These are phyloP conservation scores for Cercospora brassicicola DNA, from an alignment of 2,329 filamentous ascomycete species.

Conservation along the genomic window DNA sequence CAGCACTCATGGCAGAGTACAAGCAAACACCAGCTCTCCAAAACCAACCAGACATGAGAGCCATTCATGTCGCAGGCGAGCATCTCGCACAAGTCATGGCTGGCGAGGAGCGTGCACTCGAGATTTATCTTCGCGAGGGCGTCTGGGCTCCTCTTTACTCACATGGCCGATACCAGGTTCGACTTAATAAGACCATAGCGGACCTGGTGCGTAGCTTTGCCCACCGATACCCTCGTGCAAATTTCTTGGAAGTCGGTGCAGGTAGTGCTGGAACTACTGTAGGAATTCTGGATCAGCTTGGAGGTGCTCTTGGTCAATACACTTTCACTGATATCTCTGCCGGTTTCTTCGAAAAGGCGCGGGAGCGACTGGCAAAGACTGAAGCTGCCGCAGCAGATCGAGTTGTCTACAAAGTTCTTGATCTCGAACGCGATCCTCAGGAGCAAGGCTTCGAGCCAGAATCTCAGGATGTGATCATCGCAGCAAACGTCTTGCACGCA, in stretches of 20 bases:
- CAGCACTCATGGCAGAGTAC: conserved; percentile 20
- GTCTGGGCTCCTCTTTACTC: conserved; percentile 27
- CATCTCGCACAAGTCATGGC: conserved; percentile 40
- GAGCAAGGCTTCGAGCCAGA: conserved; percentile 40
- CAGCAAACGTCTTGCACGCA: conserved; percentile 33
- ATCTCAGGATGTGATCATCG: conserved; percentile 34
- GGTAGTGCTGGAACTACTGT: conserved; percentile 49
- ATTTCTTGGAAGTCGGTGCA: conserved; percentile 49
- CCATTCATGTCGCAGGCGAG: conserved; percentile 35
- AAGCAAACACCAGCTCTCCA: conserved; percentile 15
- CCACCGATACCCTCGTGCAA: conserved; percentile 46
- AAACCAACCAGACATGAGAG: conserved; percentile 22
- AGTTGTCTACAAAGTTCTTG: conserved; percentile 33
- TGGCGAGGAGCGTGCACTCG: conserved; percentile 28
- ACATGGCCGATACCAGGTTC: conserved; percentile 44
- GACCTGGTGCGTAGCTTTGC: conserved; percentile 31
- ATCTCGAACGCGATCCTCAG: conserved; percentile 38
- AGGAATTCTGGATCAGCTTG: conserved; percentile 38
- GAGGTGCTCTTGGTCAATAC: conserved; percentile 42
- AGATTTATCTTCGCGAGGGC: conserved; percentile 22
- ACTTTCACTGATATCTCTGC: conserved; percentile 50
- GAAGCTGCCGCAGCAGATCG: conserved; percentile 30
- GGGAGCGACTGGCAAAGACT: conserved; percentile 22
- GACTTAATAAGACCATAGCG: conserved; percentile 36
- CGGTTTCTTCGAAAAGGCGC: conserved; percentile 45